Evolutionary conservation across 2,329 filamentous ascomycete genomes (phyloP), one percentile per base, ranked within the genome.

Genomic region (Hyphodiscus sp.): DNA sequence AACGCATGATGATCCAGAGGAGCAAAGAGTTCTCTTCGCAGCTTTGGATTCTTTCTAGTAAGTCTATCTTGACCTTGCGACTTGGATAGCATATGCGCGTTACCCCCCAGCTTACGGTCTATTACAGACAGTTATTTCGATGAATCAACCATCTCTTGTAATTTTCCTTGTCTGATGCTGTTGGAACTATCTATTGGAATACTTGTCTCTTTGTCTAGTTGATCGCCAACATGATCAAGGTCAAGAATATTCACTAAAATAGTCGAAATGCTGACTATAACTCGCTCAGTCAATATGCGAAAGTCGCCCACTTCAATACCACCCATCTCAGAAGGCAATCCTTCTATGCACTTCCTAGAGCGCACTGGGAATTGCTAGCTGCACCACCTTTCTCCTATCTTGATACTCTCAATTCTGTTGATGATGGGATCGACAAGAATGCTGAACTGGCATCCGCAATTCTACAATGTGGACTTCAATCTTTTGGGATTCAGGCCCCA

Each of bases 1-100:
- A 20, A 52, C 57, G 10, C 53, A 57, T 42, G 54, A 54, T 33
- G 91, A 96, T 63, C 82, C 85, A 0, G 90, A 95, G 59, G 92
- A 99, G 72, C 76, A 83, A 47, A 79, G 79, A 57, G 90, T 95
- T 47, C 79, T 97, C 10, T 89, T 88, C 69, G 85, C 83, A 49
- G 86, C 91, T 2, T 72, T 97, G 50, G 90, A 96, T 73, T 96
- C 92, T 11, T 97, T 94, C 70, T 79, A 85, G 91, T 96, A 76
- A 72, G 86, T 29, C 38, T 3, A 45, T 19, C 23, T 26, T 8
- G 23, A 26, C 47, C 45, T 55, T 44, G 33, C 26, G 8, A 45
- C 11, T 45, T 45, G 6, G 3, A 45, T 8, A 13, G 33, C 46
- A 15, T n/a, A 54, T 44, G 41, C 43, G 42, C 49, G 23, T 26